A percentile compares a stretch with the other conserved stretches of the same genome.
Evolutionary conservation across 2,329 filamentous ascomycete species (phyloP).

Genomic region (Leptographium lundbergii): DNA sequence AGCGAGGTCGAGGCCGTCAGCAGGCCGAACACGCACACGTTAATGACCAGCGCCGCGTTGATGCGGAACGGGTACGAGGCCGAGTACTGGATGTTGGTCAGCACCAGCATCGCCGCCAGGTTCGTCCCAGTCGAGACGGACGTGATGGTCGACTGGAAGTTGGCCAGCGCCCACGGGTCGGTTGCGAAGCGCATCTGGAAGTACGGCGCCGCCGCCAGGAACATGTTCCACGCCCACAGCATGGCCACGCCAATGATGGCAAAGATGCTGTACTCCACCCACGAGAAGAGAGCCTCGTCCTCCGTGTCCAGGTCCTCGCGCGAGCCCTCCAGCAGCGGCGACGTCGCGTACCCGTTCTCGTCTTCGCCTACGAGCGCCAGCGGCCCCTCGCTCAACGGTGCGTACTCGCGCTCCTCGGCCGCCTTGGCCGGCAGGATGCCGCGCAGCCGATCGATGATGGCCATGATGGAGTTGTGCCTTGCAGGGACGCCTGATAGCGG

Average conservation of each 20-base stretch:
- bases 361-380: slow-evolving; percentile 17
- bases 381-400: slow-evolving; percentile 16
- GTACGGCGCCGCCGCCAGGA: slow-evolving; percentile 87
- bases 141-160: slow-evolving; percentile 84
- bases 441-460: slow-evolving; percentile 26
- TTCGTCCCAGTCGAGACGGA: slow-evolving; percentile 79
- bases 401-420: slow-evolving; percentile 21
- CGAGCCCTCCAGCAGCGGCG: slow-evolving; percentile 15
- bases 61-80: slow-evolving; percentile 87
- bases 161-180: slow-evolving; percentile 57
- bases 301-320: slow-evolving; percentile 10
- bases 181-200: slow-evolving; percentile 71
- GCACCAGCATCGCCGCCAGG: slow-evolving; percentile 58
- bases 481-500: neutral
- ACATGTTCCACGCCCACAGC: slow-evolving; percentile 99
- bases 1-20: slow-evolving; percentile 67
- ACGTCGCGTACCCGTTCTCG: slow-evolving; percentile 11
- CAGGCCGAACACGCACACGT: slow-evolving; percentile 62
- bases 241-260: slow-evolving; percentile 78
- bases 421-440: slow-evolving; percentile 18
- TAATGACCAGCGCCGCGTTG: slow-evolving; percentile 61
- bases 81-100: slow-evolving; percentile 67
- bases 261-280: slow-evolving; percentile 78
- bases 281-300: slow-evolving; percentile 53
- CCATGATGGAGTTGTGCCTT: neutral